Evolutionary conservation across 129 eudicot species (phyloP).

Genomic region (Heracleum sosnowskyi): DNA sequence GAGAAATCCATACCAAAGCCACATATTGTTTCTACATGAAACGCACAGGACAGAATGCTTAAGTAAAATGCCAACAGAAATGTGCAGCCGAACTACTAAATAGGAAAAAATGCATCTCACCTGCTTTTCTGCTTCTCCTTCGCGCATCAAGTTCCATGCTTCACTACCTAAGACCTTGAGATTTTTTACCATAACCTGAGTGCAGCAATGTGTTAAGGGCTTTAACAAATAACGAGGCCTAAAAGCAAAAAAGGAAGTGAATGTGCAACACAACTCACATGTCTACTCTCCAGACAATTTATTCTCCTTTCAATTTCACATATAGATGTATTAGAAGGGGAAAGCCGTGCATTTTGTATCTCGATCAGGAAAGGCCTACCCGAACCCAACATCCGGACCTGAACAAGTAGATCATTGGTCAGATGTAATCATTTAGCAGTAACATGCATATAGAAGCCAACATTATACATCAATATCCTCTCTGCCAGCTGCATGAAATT

Average conservation of each 20-base stretch:
- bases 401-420: conserved; percentile 11
- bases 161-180: conserved; percentile 61
- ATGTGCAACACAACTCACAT: conserved; percentile 39
- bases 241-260: background rate
- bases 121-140: conserved; percentile 99
- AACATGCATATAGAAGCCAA: conserved; percentile 8
- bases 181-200: conserved; percentile 79
- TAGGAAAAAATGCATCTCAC: conserved; percentile 24
- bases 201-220: conserved; percentile 11
- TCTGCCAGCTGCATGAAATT: conserved; percentile 99
- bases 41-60: background rate
- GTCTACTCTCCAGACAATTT: conserved; percentile 52
- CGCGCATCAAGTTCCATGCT: conserved; percentile 93
- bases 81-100: conserved; percentile 1
- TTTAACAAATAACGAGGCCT: background rate
- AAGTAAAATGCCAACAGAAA: conserved; percentile 1
- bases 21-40: conserved; percentile 84
- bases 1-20: conserved; percentile 96
- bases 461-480: conserved; percentile 90
- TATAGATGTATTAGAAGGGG: conserved; percentile 56
- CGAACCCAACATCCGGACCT: conserved; percentile 99
- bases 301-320: conserved; percentile 65
- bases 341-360: conserved; percentile 68
- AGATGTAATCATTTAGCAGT: background rate
- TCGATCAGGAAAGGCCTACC: conserved; percentile 95